phyloP scores from a whole-genome alignment of 805 yeast species.

The Ogataea corticis region DNA sequence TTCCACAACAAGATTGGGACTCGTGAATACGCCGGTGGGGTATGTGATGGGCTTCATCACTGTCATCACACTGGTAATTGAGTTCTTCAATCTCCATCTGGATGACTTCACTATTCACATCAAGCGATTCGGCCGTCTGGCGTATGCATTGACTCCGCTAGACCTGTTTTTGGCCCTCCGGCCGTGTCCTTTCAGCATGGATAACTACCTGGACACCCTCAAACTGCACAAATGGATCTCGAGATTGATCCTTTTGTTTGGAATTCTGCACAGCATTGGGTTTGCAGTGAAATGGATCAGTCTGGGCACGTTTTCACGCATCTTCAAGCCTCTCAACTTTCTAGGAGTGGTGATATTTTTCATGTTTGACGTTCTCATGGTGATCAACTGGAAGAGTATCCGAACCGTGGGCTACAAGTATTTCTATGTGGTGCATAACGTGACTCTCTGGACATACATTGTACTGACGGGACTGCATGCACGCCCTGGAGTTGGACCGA shows the following conservation, averaged over 20 bases:
- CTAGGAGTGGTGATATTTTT: conserved; percentile 51
- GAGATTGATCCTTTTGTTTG: conserved; percentile 49
- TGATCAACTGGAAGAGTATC: conserved; percentile 49
- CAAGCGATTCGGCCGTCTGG: conserved; percentile 63
- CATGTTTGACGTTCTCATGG: conserved; percentile 37
- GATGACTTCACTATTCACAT: conserved; percentile 38
- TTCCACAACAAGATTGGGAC: conserved; percentile 35
- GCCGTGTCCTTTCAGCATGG: conserved; percentile 51
- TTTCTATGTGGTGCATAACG: conserved; percentile 60
- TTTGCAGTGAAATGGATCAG: conserved; percentile 50
- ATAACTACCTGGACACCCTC: conserved; percentile 53
- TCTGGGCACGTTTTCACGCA: conserved; percentile 37
- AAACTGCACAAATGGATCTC: conserved; percentile 73
- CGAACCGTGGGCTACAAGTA: conserved; percentile 49
- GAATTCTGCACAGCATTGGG: conserved; percentile 52
- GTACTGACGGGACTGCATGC: conserved; percentile 59
- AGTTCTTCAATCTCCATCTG: conserved; percentile 37
- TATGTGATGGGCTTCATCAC: conserved; percentile 29
- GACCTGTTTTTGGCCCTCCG: conserved; percentile 55
- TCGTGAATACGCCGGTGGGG: conserved; percentile 36
- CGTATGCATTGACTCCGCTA: conserved; percentile 59
- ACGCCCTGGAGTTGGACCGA: conserved; percentile 59
- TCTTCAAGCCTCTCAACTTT: conserved; percentile 43
- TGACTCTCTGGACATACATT: conserved; percentile 47
- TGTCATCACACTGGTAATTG: conserved; percentile 33